Evolutionary conservation across 345 rosid species (phyloP), one percentile per base, ranked within the genome.

Genomic region (Jatropha curcas): DNA sequence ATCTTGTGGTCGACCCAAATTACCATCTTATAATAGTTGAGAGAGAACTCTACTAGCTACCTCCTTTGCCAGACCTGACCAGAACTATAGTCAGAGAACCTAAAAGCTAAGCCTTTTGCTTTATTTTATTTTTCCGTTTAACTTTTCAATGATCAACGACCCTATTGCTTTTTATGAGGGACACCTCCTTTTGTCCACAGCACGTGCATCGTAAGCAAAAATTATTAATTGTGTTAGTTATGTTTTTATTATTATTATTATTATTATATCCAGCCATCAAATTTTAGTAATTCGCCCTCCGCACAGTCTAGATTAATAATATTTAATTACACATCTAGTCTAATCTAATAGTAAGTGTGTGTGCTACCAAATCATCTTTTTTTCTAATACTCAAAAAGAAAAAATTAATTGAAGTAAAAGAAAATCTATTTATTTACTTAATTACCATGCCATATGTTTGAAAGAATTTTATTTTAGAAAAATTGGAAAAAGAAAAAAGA

Each of bases 171-270:
- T 71, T 33, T 48, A 60, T 24, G 22, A 57, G 56, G 52, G 52
- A 13, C 57, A 46, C 24, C 62, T 41, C 60, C 37, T 73, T 76
- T 1, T n/a, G 58, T 41, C 13, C 80, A 74, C 7, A 70, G 61
- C 80, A 79, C 45, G 76, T 79, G 82, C 67, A 56, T 74, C 39
- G 66, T 52, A 55, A 65, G 76, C 68, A 31, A 51, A 74, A 67
- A 48, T 35, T 4, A 61, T 61, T 30, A 25, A 41, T 20, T 43
- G 33, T 34, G 59, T 60, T 67, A 25, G 61, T 19, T 24, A 16
- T 72, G 3, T 5, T 7, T 19, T 4, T 11, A 39, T 41, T 7
- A 8, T 12, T 55, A 13, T 60, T n/a, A 43, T 0, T 19, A 1
- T 31, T 60, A 41, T 63, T 63, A 51, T 30, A 25, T 43, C 45